These are phyloP conservation scores for Cladosporium sp. DNA, from an alignment of 2,329 filamentous ascomycete species.

Conservation along the genomic window DNA sequence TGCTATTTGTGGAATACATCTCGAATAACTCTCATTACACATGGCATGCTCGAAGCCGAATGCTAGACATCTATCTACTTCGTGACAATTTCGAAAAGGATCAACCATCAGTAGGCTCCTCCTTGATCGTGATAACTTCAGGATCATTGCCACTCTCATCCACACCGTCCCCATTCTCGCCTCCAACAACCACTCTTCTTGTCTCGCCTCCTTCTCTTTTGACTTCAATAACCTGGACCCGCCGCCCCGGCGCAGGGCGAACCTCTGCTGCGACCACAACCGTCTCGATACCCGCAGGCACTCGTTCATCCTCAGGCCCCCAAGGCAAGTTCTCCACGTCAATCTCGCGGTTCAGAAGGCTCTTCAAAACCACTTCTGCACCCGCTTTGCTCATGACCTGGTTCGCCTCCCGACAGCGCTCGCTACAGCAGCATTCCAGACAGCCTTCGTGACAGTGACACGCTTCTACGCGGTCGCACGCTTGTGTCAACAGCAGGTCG, in stretches of 20 bases:
- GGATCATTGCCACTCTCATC: conserved; percentile 17
- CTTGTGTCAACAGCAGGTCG: conserved; percentile 70
- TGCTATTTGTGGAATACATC: too few relatives aligned
- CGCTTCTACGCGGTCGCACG: conserved; percentile 67
- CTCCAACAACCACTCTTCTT: conserved; percentile 26
- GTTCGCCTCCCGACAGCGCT: conserved; percentile 79
- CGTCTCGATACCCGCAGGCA: conserved; percentile 73
- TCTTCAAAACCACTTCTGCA: conserved; percentile 73
- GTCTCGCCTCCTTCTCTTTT: conserved; percentile 31
- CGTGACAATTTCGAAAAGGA: too few relatives aligned
- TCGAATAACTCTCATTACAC: too few relatives aligned
- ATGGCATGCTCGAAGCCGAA: too few relatives aligned
- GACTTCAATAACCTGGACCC: conserved; percentile 40
- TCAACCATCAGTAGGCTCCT: conserved; percentile 27
- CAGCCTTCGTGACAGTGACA: conserved; percentile 80
- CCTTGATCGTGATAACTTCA: conserved; percentile 27
- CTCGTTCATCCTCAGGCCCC: conserved; percentile 67
- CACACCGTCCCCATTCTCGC: conserved; percentile 17
- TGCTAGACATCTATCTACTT: too few relatives aligned
- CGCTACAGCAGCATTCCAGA: conserved; percentile 82
- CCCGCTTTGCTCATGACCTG: conserved; percentile 93
- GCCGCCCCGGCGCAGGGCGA: conserved; percentile 37
- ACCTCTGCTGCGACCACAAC: conserved; percentile 70
- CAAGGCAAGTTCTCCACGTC: conserved; percentile 81
- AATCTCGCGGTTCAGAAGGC: conserved; percentile 69